Conservation (phyloP, 768 basidiomycete genomes). For the Mycena venus region DNA sequence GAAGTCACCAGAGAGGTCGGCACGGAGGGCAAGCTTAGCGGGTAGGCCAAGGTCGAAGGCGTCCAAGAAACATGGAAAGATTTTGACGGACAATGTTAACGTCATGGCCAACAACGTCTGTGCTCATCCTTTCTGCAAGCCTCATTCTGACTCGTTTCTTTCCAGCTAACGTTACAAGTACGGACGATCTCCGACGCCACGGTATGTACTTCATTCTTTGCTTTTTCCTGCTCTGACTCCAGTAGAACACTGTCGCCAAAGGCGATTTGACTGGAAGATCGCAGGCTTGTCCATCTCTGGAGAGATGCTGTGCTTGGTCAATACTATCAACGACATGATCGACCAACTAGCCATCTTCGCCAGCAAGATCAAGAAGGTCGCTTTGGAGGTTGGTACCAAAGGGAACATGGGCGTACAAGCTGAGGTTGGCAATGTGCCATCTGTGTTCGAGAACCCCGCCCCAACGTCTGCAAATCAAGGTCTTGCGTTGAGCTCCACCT, state of each 20-base stretch:
- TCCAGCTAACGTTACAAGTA: conserved; percentile 90
- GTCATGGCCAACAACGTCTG: conserved; percentile 93
- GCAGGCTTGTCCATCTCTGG: conserved; percentile 92
- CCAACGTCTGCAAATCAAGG: too few species aligned
- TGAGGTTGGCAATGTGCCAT: conserved; percentile 95
- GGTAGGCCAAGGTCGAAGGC: conserved; percentile 93
- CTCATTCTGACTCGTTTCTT: conserved; percentile 1
- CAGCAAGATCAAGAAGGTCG: conserved; percentile 89
- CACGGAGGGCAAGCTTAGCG: conserved; percentile 96
- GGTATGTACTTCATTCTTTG: conserved; percentile 56
- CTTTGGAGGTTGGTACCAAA: conserved; percentile 96
- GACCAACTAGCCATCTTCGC: conserved; percentile 71
- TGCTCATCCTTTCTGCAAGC: conserved; percentile 17
- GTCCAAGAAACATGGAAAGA: conserved; percentile 99
- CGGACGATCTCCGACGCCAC: conserved; percentile 94
- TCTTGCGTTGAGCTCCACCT: too few species aligned
- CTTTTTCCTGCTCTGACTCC: background rate
- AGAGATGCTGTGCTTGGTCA: conserved; percentile 95
- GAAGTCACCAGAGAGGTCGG: conserved; percentile 97
- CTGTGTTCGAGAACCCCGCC: too few species aligned
- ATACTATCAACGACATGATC: conserved; percentile 94
- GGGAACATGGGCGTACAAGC: conserved; percentile 99
- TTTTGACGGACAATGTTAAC: conserved; percentile 95
- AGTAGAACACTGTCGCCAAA: conserved; percentile 86
- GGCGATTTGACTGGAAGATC: conserved; percentile 96